These are phyloP conservation scores for Mycena capillaripes DNA, from an alignment of 768 basidiomycete species.

Conservation along the genomic window DNA sequence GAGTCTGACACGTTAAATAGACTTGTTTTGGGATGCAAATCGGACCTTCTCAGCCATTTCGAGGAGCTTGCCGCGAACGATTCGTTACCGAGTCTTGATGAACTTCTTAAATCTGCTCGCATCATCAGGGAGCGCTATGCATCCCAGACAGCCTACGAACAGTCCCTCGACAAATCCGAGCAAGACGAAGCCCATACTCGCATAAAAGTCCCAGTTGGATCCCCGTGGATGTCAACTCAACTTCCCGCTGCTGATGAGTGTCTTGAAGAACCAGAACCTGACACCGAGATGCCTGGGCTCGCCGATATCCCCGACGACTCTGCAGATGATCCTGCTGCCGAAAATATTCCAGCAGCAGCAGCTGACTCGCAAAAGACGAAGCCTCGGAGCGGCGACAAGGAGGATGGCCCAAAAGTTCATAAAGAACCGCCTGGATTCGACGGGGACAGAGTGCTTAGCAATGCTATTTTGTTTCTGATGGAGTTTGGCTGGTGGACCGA, in stretches of 20 bases:
- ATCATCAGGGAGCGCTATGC: too few species aligned
- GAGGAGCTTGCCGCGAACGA: too few species aligned
- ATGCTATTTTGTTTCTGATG: constrained; percentile 38
- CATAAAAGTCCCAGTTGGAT: neutral
- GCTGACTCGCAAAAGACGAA: neutral
- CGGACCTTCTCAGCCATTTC: too few species aligned
- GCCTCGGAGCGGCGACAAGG: neutral
- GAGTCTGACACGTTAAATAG: too few species aligned
- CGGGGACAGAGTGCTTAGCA: constrained; percentile 42
- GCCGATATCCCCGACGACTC: neutral
- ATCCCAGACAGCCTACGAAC: too few species aligned
- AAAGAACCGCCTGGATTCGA: too few species aligned
- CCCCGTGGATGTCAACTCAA: neutral
- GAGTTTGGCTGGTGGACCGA: constrained; percentile 42
- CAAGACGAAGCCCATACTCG: neutral
- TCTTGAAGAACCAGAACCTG: neutral
- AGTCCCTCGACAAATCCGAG: too few species aligned
- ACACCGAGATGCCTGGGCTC: neutral
- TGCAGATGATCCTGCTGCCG: neutral
- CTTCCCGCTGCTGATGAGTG: neutral
- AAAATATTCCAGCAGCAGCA: too few species aligned
- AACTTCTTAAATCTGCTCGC: too few species aligned
- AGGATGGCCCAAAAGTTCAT: too few species aligned
- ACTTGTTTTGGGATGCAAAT: too few species aligned
- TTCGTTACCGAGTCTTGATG: too few species aligned